Evolutionary conservation across 2,329 filamentous ascomycete species (phyloP).

Genomic region (Tolypocladium nubicola): DNA sequence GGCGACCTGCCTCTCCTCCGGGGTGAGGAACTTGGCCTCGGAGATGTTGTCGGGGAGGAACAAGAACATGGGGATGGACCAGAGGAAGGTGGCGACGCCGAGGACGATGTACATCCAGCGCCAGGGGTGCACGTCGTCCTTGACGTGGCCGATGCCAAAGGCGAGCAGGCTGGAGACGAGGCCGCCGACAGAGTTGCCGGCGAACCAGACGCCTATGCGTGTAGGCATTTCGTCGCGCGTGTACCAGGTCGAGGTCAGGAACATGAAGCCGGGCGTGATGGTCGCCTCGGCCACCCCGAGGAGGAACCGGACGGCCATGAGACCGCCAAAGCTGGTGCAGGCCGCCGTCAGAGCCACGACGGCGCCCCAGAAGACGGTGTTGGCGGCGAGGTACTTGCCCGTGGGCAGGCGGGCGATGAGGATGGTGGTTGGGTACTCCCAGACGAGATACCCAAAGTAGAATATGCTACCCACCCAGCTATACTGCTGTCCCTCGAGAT

Average conservation of each 20-base stretch:
- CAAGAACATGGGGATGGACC: slow-evolving; percentile 35
- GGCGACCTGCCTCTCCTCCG: slow-evolving; percentile 39
- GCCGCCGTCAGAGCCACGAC: slow-evolving; percentile 31
- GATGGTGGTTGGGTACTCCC: slow-evolving; percentile 37
- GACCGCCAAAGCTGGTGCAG: slow-evolving; percentile 33
- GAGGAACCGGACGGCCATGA: slow-evolving; percentile 39
- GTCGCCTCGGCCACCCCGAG: slow-evolving; percentile 43
- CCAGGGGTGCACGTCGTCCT: slow-evolving; percentile 36
- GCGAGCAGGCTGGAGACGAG: slow-evolving; percentile 38
- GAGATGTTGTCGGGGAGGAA: slow-evolving; percentile 43
- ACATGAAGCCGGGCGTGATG: slow-evolving; percentile 42
- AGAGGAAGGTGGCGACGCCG: slow-evolving; percentile 38
- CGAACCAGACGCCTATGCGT: slow-evolving; percentile 46
- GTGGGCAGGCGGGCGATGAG: slow-evolving; percentile 35
- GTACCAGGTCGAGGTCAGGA: slow-evolving; percentile 43
- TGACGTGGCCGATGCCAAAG: slow-evolving; percentile 45
- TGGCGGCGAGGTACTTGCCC: slow-evolving; percentile 33
- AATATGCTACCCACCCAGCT: slow-evolving; percentile 47
- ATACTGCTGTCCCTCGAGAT: slow-evolving; percentile 37
- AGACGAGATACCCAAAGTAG: slow-evolving; percentile 35
- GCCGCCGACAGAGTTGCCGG: slow-evolving; percentile 38
- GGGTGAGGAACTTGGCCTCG: slow-evolving; percentile 44
- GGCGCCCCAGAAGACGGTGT: slow-evolving; percentile 36
- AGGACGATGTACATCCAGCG: slow-evolving; percentile 49
- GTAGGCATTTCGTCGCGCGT: slow-evolving; percentile 32